These are phyloP conservation scores for Nitzschia inconspicua DNA, from an alignment of 108 stramenopile species.

Conservation along the genomic window DNA sequence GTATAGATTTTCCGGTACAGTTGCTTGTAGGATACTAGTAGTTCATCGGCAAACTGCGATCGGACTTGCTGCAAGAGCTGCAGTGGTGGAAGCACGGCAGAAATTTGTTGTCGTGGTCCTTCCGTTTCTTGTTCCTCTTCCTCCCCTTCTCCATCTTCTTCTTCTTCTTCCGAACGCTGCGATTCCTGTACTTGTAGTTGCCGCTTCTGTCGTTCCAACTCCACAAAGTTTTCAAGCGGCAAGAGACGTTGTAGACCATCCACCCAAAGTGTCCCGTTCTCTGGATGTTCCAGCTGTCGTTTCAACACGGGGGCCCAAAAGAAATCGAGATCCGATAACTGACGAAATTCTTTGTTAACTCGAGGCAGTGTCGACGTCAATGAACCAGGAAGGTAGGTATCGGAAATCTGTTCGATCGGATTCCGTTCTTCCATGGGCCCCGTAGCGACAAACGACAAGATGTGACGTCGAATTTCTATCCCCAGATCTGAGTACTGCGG, in stretches of 20 bases:
- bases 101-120: not conserved
- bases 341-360: slow-evolving; percentile 57
- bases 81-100: slow-evolving; percentile 8
- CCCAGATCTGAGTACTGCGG: slow-evolving; percentile 25
- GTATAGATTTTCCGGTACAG: slow-evolving; percentile 48
- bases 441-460: slow-evolving; percentile 61
- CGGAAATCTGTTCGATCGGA: not conserved
- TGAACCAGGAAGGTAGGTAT: slow-evolving; percentile 22
- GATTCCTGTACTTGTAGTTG: too few species aligned
- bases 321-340: slow-evolving; percentile 31
- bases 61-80: slow-evolving; percentile 11
- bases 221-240: slow-evolving; percentile 27
- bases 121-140: too few species aligned
- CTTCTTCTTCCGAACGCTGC: too few species aligned
- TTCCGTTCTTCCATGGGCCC: slow-evolving; percentile 46
- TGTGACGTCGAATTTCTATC: slow-evolving; percentile 48
- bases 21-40: slow-evolving; percentile 32
- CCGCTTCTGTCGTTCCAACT: too few species aligned
- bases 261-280: slow-evolving; percentile 38
- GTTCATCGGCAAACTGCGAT: too few species aligned
- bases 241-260: slow-evolving; percentile 37
- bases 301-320: slow-evolving; percentile 45
- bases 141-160: too few species aligned
- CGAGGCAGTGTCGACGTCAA: slow-evolving; percentile 52
- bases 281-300: slow-evolving; percentile 28